Evolutionary conservation across 768 basidiomycete genomes (phyloP).

Genomic region (Macrolepiota dolichaula): DNA sequence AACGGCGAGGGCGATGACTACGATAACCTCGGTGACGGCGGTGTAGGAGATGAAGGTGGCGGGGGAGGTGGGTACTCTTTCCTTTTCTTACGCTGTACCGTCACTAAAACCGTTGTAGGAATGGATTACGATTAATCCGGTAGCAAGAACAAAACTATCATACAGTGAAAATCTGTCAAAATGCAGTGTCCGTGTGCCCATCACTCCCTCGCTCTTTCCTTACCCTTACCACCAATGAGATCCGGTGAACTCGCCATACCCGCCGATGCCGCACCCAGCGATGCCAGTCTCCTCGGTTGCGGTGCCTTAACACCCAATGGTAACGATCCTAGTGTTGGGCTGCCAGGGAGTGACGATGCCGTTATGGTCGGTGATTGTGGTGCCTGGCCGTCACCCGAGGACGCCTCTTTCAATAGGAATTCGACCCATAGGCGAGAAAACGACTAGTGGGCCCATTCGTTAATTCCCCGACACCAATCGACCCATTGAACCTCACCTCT

Average conservation of each 20-base stretch:
- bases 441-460: slow-evolving; percentile 48
- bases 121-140: slow-evolving; percentile 14
- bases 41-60: slow-evolving; percentile 65
- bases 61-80: slow-evolving; percentile 35
- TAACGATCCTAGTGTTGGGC: slow-evolving; percentile 21
- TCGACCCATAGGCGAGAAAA: slow-evolving; percentile 98
- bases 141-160: slow-evolving; percentile 1
- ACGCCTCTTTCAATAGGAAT: slow-evolving; percentile 91
- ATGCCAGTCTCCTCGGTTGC: slow-evolving; percentile 26
- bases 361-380: slow-evolving; percentile 20
- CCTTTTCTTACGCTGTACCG: no score
- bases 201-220: slow-evolving; percentile 22
- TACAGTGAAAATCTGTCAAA: background rate
- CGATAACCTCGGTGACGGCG: slow-evolving; percentile 74
- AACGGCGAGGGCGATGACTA: slow-evolving; percentile 82
- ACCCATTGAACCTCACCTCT: slow-evolving; percentile 47
- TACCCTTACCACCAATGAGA: slow-evolving; percentile 26
- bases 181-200: background rate
- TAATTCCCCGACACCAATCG: background rate
- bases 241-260: slow-evolving; percentile 33
- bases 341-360: slow-evolving; percentile 31
- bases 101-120: background rate
- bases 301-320: slow-evolving; percentile 15
- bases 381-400: slow-evolving; percentile 34
- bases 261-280: slow-evolving; percentile 20